phyloP scores from a whole-genome alignment of 2,329 filamentous ascomycete genomes.

The Bipolaris victoriae region DNA sequence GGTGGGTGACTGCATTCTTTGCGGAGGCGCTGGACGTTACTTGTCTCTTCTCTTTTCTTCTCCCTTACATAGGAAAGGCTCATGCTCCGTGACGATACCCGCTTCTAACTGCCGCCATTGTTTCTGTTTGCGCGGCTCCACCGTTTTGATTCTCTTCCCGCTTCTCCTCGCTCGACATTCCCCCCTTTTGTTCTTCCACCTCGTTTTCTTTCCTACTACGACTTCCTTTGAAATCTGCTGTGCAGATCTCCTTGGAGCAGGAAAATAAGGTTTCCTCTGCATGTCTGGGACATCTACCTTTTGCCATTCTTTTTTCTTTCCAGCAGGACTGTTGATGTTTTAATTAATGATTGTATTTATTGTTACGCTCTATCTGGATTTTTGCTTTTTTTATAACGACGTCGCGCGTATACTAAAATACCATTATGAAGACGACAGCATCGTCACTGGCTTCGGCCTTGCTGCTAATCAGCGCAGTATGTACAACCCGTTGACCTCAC shows the following conservation, averaged over 20 bases:
- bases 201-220: background rate
- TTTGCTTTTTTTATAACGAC: background rate
- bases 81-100: too few relatives aligned
- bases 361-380: background rate
- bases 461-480: constrained; percentile 40
- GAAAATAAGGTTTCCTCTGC: constrained; percentile 22
- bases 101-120: too few relatives aligned
- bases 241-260: constrained; percentile 40
- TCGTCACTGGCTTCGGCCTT: constrained; percentile 33
- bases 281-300: constrained; percentile 38
- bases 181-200: constrained; percentile 31
- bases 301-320: constrained; percentile 29
- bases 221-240: constrained; percentile 32
- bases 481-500: constrained; percentile 9
- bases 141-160: too few relatives aligned
- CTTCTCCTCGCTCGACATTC: background rate
- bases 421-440: constrained; percentile 41
- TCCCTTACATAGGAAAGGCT: too few relatives aligned
- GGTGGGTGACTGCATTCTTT: too few relatives aligned
- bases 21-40: too few relatives aligned
- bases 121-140: too few relatives aligned
- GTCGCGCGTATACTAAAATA: background rate
- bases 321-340: constrained; percentile 48
- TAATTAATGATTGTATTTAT: constrained; percentile 36
- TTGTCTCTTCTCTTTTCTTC: too few relatives aligned